These are phyloP conservation scores for Blastobotrys attinorum DNA, from an alignment of 805 yeast species.

Conservation along the genomic window DNA sequence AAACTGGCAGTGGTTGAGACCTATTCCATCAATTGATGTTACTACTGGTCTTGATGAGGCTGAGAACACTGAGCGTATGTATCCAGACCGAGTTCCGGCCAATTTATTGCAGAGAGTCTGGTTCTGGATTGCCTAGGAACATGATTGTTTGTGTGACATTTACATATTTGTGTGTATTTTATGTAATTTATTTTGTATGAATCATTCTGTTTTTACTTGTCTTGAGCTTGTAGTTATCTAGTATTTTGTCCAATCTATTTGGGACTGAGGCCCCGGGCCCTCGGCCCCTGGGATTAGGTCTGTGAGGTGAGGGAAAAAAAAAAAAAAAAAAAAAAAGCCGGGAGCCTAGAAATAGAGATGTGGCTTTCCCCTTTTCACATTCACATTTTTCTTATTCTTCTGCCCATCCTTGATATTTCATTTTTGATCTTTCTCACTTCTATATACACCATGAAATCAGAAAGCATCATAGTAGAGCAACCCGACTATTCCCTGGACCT, in stretches of 20 bases:
- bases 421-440: not conserved
- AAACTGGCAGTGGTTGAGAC: slow-evolving; percentile 40
- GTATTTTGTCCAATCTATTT: not conserved
- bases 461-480: not conserved
- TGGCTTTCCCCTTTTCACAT: too few relatives aligned
- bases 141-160: not conserved
- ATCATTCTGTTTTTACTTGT: not conserved
- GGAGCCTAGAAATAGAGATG: too few relatives aligned
- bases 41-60: slow-evolving; percentile 44
- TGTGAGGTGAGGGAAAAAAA: too few relatives aligned
- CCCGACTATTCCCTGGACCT: slow-evolving; percentile 12
- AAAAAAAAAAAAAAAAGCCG: too few relatives aligned
- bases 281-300: too few relatives aligned
- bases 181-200: not conserved
- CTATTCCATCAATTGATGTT: slow-evolving; percentile 53
- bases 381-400: not conserved
- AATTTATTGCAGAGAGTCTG: slow-evolving; percentile 39
- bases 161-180: too few relatives aligned
- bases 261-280: too few relatives aligned
- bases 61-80: slow-evolving; percentile 48
- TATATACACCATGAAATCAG: not conserved
- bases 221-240: not conserved
- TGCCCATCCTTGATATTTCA: not conserved
- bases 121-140: slow-evolving; percentile 40
- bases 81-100: slow-evolving; percentile 24